A percentile compares a stretch with the other conserved stretches of the same genome.
Conservation (phyloP, 2,329 filamentous ascomycete species). For the Colletotrichum sp. region DNA sequence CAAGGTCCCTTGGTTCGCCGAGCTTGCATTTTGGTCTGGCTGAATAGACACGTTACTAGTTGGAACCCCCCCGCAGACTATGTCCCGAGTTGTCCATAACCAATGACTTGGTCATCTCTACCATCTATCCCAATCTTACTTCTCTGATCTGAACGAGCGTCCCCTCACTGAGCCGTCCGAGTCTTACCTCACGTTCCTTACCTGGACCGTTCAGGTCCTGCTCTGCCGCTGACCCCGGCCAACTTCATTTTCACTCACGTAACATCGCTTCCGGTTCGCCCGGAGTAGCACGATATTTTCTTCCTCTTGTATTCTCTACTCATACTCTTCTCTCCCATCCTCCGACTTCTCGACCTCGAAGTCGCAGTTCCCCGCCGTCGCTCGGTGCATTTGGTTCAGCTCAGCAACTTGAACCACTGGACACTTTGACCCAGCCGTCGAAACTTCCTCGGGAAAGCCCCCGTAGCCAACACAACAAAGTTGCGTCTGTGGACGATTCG, state of each 20-base stretch:
- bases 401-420: neutral
- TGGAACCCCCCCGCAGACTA: neutral
- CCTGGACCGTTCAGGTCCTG: neutral
- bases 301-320: neutral
- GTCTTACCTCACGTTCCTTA: neutral
- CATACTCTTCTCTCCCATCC: neutral
- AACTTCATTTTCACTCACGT: neutral
- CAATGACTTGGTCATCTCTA: neutral
- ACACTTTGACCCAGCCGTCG: neutral
- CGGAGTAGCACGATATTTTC: neutral
- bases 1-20: neutral
- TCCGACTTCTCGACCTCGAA: neutral
- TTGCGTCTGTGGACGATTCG: neutral
- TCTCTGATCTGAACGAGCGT: neutral
- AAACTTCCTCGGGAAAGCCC: neutral
- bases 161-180: neutral
- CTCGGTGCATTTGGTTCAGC: neutral
- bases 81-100: neutral
- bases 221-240: neutral
- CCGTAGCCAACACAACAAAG: neutral
- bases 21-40: neutral
- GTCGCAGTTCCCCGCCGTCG: neutral
- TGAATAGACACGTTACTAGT: neutral
- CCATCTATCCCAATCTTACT: neutral
- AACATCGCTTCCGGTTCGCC: neutral